Percentiles rank a stretch among this genome's conserved stretches.
Evolutionary conservation across 805 yeast species (phyloP).

Genomic region (Yamadazyma ubonensis): DNA sequence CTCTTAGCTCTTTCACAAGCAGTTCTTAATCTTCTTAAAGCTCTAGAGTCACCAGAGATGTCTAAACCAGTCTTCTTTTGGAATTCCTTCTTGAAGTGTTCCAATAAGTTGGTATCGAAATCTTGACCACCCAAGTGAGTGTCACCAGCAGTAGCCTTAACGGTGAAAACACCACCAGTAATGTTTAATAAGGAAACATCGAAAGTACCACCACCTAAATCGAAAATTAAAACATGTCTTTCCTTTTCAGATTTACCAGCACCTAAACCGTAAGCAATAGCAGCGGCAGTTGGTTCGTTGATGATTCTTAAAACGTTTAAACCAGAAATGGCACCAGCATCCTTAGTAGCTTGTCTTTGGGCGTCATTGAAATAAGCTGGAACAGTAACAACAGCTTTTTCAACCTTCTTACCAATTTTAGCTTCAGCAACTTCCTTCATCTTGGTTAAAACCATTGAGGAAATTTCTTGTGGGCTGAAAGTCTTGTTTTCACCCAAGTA

Average conservation of each 20-base stretch:
- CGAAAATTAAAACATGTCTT: constrained; percentile 82
- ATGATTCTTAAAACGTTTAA: constrained; percentile 49
- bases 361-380: constrained; percentile 53
- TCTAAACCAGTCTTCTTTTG: constrained; percentile 47
- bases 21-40: constrained; percentile 52
- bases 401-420: constrained; percentile 76
- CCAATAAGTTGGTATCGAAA: constrained; percentile 51
- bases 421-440: constrained; percentile 80
- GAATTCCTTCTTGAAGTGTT: constrained; percentile 46
- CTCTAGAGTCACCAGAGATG: constrained; percentile 48
- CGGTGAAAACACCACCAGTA: constrained; percentile 96
- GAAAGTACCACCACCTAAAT: constrained; percentile 97
- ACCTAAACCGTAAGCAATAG: constrained; percentile 96
- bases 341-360: constrained; percentile 52
- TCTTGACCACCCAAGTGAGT: constrained; percentile 54
- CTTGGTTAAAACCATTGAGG: constrained; percentile 50
- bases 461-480: constrained; percentile 49
- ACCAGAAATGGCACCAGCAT: constrained; percentile 53
- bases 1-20: constrained; percentile 55
- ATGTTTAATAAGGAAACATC: constrained; percentile 91
- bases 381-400: constrained; percentile 49
- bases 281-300: constrained; percentile 81
- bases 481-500: constrained; percentile 48
- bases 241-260: constrained; percentile 54
- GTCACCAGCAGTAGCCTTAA: constrained; percentile 78